These are phyloP conservation scores for Gentiana dahurica DNA, from an alignment of 257 asterid genomes.

Conservation along the genomic window DNA sequence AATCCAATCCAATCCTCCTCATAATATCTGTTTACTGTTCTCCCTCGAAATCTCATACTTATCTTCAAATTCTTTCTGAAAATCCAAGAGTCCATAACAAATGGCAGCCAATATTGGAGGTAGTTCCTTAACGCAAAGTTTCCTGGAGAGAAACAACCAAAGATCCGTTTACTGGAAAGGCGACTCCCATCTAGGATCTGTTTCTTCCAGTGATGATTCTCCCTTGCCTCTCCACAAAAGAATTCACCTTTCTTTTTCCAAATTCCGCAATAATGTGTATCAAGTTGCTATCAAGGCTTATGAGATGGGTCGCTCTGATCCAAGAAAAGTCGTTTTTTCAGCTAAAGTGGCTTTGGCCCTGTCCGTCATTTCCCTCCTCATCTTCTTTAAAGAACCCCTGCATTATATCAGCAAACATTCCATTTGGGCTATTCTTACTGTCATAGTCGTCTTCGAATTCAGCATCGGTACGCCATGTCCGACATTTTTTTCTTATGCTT, in stretches of 20 bases:
- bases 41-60: not conserved
- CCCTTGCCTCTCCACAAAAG: not conserved
- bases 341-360: conserved; percentile 39
- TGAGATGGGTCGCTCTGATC: conserved; percentile 40
- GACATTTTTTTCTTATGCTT: not conserved
- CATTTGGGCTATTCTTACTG: conserved; percentile 47
- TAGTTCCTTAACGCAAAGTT: conserved; percentile 50
- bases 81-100: not conserved
- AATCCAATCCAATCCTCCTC: not conserved
- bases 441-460: conserved; percentile 83
- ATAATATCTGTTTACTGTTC: not conserved
- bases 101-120: conserved; percentile 47
- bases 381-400: conserved; percentile 38
- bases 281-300: conserved; percentile 11
- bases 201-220: no score
- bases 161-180: conserved; percentile 36
- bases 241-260: not conserved
- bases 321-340: conserved; percentile 36
- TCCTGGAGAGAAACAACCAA: conserved; percentile 44
- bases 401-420: conserved; percentile 28
- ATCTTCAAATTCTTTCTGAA: not conserved
- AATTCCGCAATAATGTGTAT: conserved; percentile 8
- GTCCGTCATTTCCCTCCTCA: conserved; percentile 32
- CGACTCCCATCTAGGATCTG: conserved; percentile 33
- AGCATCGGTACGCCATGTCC: conserved; percentile 51